Evolutionary conservation across 1,139 yeast species (phyloP).

Genomic region (Geotrichum phurueaensis): DNA sequence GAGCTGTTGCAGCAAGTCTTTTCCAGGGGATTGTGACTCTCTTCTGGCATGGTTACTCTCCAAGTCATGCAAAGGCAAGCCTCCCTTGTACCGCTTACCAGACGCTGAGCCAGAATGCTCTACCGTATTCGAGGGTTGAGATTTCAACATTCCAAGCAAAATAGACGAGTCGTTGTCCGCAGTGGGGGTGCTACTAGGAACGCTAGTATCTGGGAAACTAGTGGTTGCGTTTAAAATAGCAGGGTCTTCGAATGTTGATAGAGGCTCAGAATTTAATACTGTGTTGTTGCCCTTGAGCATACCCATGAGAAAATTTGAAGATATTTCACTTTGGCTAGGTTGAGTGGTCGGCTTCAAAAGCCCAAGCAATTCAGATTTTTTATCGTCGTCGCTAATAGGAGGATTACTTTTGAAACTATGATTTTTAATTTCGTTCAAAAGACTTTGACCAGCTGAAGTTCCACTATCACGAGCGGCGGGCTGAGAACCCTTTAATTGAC

Average conservation of each 20-base stretch:
- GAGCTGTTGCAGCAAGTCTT: conserved; percentile 6
- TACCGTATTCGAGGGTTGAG: conserved; percentile 6
- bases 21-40: conserved; percentile 9
- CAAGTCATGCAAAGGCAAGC: conserved; percentile 5
- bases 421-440: not conserved
- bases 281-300: conserved; percentile 5
- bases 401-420: not conserved
- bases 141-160: conserved; percentile 6
- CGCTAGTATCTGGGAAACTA: not conserved
- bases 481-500: not conserved
- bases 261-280: not conserved
- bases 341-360: not conserved
- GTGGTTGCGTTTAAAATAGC: conserved; percentile 6
- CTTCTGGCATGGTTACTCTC: conserved; percentile 1
- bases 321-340: not conserved
- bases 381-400: not conserved
- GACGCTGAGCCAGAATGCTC: not conserved
- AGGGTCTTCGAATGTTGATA: not conserved
- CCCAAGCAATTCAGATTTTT: not conserved
- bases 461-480: not conserved
- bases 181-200: not conserved
- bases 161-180: conserved; percentile 6
- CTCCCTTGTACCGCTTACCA: not conserved
- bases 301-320: conserved; percentile 11
- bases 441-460: not conserved